Percentiles rank a stretch among this genome's conserved stretches.
Conservation (phyloP, 495 filamentous ascomycete genomes). For the Lineolata rhizophorae region DNA sequence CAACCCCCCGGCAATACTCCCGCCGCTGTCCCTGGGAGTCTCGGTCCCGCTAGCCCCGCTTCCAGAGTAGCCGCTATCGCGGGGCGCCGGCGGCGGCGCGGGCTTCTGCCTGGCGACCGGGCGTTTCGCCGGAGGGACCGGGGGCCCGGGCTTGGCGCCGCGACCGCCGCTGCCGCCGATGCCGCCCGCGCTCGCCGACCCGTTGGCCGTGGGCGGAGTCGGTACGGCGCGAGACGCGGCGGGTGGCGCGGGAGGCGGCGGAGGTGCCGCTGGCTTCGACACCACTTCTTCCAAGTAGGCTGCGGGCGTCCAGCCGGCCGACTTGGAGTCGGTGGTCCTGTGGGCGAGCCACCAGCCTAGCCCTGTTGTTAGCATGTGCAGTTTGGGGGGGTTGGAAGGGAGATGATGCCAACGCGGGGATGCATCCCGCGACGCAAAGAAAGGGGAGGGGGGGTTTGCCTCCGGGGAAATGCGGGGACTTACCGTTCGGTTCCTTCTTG, state of each 20-base stretch:
- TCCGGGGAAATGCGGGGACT: conserved; percentile 12
- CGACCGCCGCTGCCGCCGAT: conserved; percentile 31
- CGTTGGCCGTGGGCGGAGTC: conserved; percentile 24
- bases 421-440: too few relatives aligned
- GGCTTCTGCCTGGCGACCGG: conserved; percentile 50
- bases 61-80: conserved; percentile 25
- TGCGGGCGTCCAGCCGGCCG: conserved; percentile 85
- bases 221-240: conserved; percentile 21
- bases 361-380: conserved; percentile 2
- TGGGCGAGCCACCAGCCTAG: conserved; percentile 90
- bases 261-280: conserved; percentile 13
- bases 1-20: conserved; percentile 59
- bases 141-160: conserved; percentile 53
- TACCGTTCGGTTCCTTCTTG: conserved; percentile 81
- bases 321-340: conserved; percentile 32
- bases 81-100: conserved; percentile 33
- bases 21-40: conserved; percentile 35
- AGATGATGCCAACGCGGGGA: neutral
- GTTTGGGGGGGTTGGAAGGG: neutral
- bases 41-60: conserved; percentile 40
- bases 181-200: conserved; percentile 20
- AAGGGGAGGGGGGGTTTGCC: neutral
- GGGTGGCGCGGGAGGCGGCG: conserved; percentile 20
- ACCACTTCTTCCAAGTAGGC: conserved; percentile 74
- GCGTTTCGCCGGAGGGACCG: conserved; percentile 73